phyloP scores from a whole-genome alignment of 2,329 filamentous ascomycete genomes.

The Ceratocystis albifundus region DNA sequence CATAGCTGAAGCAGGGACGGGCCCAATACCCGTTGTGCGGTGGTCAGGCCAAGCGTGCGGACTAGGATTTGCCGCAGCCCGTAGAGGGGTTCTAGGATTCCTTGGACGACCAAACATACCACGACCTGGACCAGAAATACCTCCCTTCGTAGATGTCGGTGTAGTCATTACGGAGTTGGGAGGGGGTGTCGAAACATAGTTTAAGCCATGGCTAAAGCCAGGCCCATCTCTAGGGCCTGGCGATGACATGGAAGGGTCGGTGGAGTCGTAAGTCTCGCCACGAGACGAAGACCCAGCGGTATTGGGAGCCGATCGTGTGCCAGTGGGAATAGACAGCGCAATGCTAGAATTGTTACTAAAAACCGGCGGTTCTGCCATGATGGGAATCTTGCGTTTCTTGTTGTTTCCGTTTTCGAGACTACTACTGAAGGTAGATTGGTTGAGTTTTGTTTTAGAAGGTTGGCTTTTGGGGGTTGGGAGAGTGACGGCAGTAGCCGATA shows the following conservation, averaged over 20 bases:
- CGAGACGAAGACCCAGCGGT: not conserved
- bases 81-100: constrained; percentile 50
- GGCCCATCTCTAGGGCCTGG: not conserved
- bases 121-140: constrained; percentile 73
- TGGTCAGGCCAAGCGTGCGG: constrained; percentile 18
- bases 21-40: constrained; percentile 19
- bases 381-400: constrained; percentile 96
- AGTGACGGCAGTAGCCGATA: not conserved
- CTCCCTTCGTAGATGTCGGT: constrained; percentile 33
- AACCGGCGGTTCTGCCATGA: constrained; percentile 53
- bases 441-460: constrained; percentile 4
- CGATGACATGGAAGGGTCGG: not conserved
- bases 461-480: not conserved
- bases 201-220: not conserved
- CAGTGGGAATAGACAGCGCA: not conserved
- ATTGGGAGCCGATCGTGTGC: not conserved
- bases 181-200: not conserved
- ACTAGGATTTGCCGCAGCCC: constrained; percentile 34
- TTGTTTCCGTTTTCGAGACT: constrained; percentile 99
- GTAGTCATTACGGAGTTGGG: not conserved
- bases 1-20: constrained; percentile 19
- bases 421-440: constrained; percentile 57
- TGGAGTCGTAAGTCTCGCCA: not conserved
- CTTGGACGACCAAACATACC: constrained; percentile 64
- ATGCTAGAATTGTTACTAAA: not conserved